phyloP scores from a whole-genome alignment of 345 rosid species.

The Syzygium jambos region DNA sequence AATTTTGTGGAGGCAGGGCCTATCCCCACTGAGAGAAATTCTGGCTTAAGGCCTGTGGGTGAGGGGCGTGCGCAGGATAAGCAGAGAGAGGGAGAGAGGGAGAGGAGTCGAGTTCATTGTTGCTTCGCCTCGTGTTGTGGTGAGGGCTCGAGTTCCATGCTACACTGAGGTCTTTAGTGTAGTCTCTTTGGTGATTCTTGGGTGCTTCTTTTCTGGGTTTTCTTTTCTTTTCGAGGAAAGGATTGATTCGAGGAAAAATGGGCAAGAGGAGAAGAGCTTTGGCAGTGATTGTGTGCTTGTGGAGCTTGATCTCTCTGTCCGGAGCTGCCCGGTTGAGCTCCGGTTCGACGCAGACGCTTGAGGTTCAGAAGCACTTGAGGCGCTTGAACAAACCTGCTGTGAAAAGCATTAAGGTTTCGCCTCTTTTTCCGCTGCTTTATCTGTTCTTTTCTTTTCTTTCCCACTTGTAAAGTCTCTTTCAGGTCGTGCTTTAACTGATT shows the following conservation, averaged over 20 bases:
- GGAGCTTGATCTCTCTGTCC: constrained; percentile 27
- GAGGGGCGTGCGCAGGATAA: constrained; percentile 16
- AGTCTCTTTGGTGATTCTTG: background rate
- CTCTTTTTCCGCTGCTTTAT: background rate
- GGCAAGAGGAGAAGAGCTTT: constrained; percentile 15
- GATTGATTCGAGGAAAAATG: constrained; percentile 3
- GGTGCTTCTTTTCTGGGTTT: background rate
- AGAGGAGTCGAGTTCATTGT: background rate
- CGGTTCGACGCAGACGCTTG: constrained; percentile 53
- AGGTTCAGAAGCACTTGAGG: constrained; percentile 76
- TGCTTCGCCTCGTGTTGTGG: background rate
- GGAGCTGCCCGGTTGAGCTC: constrained; percentile 56
- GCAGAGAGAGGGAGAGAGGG: background rate
- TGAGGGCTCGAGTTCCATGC: background rate
- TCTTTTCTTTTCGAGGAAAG: constrained; percentile 11
- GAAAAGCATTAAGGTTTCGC: constrained; percentile 61
- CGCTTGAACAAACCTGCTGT: constrained; percentile 83
- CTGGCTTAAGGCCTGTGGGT: background rate
- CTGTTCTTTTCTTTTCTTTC: background rate
- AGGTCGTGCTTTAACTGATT: background rate
- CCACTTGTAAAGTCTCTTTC: background rate
- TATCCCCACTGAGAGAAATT: constrained; percentile 21
- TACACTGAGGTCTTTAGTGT: background rate
- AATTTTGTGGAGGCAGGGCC: constrained; percentile 14
- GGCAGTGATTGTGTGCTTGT: constrained; percentile 27